Conservation (phyloP, 1,284 basidiomycete genomes). For the Tetrapyrgos nigripes region DNA sequence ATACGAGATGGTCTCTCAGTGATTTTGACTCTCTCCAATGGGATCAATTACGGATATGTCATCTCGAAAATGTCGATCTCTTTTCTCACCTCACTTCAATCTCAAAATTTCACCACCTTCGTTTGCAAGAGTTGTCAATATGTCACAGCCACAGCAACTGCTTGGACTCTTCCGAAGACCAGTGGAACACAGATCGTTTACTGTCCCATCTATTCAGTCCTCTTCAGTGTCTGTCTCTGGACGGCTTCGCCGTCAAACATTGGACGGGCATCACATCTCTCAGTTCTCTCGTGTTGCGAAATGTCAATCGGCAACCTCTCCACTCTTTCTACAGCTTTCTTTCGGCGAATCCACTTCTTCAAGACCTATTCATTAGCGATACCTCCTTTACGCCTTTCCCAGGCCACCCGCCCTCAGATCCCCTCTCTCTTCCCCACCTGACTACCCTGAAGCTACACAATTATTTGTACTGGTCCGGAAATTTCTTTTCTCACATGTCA, state of each 20-base stretch:
- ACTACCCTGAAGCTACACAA: conserved; percentile 21
- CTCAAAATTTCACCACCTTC: conserved; percentile 33
- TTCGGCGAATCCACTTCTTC: conserved; percentile 35
- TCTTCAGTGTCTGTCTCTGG: conserved; percentile 30
- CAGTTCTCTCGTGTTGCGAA: conserved; percentile 15
- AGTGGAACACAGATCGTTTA: conserved; percentile 25
- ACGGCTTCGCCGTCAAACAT: conserved; percentile 26
- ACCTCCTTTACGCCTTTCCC: conserved; percentile 2
- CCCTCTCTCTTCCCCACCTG: conserved; percentile 27
- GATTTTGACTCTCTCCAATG: conserved; percentile 49
- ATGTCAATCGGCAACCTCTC: neutral
- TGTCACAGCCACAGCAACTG: conserved; percentile 17
- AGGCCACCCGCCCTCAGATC: neutral
- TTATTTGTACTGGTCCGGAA: conserved; percentile 32
- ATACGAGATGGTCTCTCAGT: conserved; percentile 34
- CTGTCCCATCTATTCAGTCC: conserved; percentile 24
- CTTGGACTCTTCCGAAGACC: no score
- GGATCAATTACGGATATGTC: conserved; percentile 48
- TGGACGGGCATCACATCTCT: conserved; percentile 23
- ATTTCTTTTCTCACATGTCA: no score
- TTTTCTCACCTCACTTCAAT: conserved; percentile 33
- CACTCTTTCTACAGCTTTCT: conserved; percentile 26
- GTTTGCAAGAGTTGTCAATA: conserved; percentile 43
- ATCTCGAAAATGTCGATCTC: conserved; percentile 39
- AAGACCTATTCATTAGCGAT: conserved; percentile 36